Conservation (phyloP, 2,329 filamentous ascomycete genomes). For the Alternaria arborescens region DNA sequence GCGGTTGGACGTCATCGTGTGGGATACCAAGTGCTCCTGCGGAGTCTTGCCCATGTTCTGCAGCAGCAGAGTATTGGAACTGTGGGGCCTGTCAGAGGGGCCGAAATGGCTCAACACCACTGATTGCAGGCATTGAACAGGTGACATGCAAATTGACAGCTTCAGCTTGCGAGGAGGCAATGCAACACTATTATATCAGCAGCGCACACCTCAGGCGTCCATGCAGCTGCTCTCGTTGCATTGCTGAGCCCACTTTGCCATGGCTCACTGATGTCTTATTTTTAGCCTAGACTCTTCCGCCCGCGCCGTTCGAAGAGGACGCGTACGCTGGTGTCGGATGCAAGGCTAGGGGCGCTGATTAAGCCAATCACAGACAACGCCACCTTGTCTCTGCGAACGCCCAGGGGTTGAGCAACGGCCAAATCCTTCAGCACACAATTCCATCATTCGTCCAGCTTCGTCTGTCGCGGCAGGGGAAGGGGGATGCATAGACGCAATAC, state of each 20-base stretch:
- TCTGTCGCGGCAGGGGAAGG: conserved; percentile 1
- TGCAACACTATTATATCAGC: conserved; percentile 8
- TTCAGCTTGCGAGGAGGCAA: conserved; percentile 6
- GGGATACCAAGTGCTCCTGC: conserved; percentile 10
- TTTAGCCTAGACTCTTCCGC: conserved; percentile 5
- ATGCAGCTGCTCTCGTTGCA: conserved; percentile 1
- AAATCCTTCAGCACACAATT: conserved; percentile 5
- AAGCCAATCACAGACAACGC: conserved; percentile 7
- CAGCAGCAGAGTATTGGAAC: conserved; percentile 15
- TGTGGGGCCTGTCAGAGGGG: conserved; percentile 12
- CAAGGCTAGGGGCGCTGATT: neutral
- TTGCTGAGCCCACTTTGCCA: conserved; percentile 6
- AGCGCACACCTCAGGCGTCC: neutral
- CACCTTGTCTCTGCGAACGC: conserved; percentile 9
- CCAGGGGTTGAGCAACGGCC: conserved; percentile 17
- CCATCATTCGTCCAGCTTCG: conserved; percentile 1
- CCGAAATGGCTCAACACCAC: conserved; percentile 12
- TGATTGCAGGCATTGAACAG: conserved; percentile 5
- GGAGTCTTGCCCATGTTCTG: conserved; percentile 4
- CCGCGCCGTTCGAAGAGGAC: conserved; percentile 12
- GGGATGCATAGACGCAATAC: neutral
- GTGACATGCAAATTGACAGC: neutral
- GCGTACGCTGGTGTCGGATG: conserved; percentile 15
- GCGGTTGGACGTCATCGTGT: conserved; percentile 17
- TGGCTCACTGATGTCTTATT: conserved; percentile 1